These are phyloP conservation scores for Coelastrella sp. DNA, from an alignment of 139 green algal genomes.

Conservation along the genomic window DNA sequence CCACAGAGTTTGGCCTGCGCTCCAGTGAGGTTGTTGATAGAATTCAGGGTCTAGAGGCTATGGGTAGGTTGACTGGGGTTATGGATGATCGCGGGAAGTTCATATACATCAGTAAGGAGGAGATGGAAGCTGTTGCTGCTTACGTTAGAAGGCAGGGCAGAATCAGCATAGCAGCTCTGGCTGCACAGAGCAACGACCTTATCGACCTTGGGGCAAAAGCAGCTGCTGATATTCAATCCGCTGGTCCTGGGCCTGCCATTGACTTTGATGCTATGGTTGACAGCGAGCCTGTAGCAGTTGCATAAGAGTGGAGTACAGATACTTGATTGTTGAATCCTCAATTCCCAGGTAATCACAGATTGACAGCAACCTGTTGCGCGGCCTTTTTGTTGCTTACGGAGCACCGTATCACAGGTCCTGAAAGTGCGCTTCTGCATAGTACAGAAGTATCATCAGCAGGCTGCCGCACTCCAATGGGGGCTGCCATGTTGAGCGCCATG, in stretches of 20 bases:
- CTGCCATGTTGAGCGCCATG: too few species aligned
- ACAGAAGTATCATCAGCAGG: too few species aligned
- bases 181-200: conserved; percentile 71
- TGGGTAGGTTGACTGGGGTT: conserved; percentile 81
- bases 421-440: too few species aligned
- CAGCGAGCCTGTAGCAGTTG: conserved; percentile 15
- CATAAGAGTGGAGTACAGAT: not conserved
- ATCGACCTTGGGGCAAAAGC: conserved; percentile 78
- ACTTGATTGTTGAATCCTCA: too few species aligned
- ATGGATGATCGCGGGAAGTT: conserved; percentile 98
- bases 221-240: not conserved
- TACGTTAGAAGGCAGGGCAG: conserved; percentile 79
- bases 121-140: conserved; percentile 89
- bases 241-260: conserved; percentile 3
- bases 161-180: conserved; percentile 87
- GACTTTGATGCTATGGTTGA: conserved; percentile 56
- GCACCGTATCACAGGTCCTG: too few species aligned
- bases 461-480: too few species aligned
- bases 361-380: too few species aligned
- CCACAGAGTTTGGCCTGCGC: conserved; percentile 86
- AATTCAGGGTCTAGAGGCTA: conserved; percentile 79
- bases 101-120: conserved; percentile 92
- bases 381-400: too few species aligned
- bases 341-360: too few species aligned
- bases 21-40: conserved; percentile 85